phyloP scores from a whole-genome alignment of 257 asterid species.

The Nicotiana benthamiana region DNA sequence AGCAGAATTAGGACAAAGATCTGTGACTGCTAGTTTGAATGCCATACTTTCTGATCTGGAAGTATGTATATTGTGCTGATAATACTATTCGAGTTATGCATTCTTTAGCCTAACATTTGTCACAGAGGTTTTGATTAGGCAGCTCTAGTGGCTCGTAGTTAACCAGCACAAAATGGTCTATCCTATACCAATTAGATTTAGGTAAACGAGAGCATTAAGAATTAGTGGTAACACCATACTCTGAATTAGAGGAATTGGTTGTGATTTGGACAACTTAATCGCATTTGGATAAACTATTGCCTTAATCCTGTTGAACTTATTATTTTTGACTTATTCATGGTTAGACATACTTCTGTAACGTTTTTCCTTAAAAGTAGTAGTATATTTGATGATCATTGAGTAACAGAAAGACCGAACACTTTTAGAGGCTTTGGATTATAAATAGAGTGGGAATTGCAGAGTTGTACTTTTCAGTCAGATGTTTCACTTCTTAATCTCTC shows the following conservation, averaged over 20 bases:
- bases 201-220: not conserved
- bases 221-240: not conserved
- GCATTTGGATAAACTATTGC: not conserved
- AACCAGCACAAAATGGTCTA: not conserved
- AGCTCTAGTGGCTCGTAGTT: not conserved
- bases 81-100: not conserved
- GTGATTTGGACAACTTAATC: not conserved
- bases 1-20: not conserved
- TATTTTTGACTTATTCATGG: not conserved
- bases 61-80: not conserved
- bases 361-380: not conserved
- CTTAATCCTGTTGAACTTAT: not conserved
- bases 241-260: not conserved
- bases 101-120: not conserved
- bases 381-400: not conserved
- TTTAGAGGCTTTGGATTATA: not conserved
- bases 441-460: not conserved
- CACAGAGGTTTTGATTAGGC: not conserved
- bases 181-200: not conserved
- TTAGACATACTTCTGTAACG: not conserved
- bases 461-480: not conserved
- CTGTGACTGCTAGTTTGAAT: not conserved
- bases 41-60: not conserved
- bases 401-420: not conserved
- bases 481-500: too few species aligned